A percentile compares a stretch with the other conserved stretches of the same genome.
These are phyloP conservation scores for Periconia sp. DNA, from an alignment of 2,329 filamentous ascomycete genomes.

Conservation along the genomic window DNA sequence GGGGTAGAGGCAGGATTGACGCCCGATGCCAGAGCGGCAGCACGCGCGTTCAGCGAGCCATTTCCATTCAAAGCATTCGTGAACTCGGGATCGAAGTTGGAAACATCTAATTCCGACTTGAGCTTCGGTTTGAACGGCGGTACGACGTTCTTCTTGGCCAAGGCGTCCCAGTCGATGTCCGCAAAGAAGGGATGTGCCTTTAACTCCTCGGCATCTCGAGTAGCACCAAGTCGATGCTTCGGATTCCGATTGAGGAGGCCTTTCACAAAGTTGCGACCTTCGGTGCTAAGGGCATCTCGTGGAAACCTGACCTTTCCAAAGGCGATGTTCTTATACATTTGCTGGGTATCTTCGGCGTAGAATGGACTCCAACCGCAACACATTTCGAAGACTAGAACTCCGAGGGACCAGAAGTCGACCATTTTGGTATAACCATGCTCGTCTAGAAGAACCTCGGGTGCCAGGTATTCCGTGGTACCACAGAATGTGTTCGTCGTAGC, in stretches of 20 bases:
- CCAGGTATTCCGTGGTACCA: slow-evolving; percentile 96
- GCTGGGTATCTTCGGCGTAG: slow-evolving; percentile 97
- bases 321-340: slow-evolving; percentile 99
- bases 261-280: slow-evolving; percentile 98
- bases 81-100: slow-evolving; percentile 98
- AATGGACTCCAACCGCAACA: slow-evolving; percentile 99
- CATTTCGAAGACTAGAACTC: slow-evolving; percentile 98
- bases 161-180: slow-evolving; percentile 89
- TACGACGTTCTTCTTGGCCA: slow-evolving; percentile 88
- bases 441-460: slow-evolving; percentile 91
- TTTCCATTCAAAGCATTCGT: slow-evolving; percentile 90
- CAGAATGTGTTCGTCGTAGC: slow-evolving; percentile 99
- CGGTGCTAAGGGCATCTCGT: slow-evolving; percentile 88
- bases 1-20: slow-evolving; percentile 86
- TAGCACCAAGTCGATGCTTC: slow-evolving; percentile 90
- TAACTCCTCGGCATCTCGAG: slow-evolving; percentile 88
- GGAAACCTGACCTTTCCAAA: slow-evolving; percentile 98
- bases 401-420: slow-evolving; percentile 99
- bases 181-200: slow-evolving; percentile 94
- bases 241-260: slow-evolving; percentile 96
- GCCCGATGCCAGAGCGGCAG: slow-evolving; percentile 82
- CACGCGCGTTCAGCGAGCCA: slow-evolving; percentile 86
- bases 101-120: slow-evolving; percentile 93
- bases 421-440: slow-evolving; percentile 99
- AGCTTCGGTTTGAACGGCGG: slow-evolving; percentile 98